Percentiles rank a stretch among this genome's conserved stretches.
Evolutionary conservation across 225 moss, liverwort and hornwort genomes (phyloP).

Genomic region (Bryoerythrophyllum caledonicum): DNA sequence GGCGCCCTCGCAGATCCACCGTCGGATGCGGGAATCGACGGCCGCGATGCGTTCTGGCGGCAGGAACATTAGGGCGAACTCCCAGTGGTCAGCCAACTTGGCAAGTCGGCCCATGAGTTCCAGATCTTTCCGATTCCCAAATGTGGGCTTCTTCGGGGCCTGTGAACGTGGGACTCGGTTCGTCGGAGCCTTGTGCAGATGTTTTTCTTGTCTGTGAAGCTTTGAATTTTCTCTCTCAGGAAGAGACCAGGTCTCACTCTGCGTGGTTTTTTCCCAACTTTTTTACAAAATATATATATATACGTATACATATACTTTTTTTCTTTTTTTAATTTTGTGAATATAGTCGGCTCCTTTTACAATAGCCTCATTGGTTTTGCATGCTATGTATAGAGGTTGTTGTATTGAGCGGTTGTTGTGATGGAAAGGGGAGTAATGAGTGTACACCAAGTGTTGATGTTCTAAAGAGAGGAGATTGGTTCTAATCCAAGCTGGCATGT

Average conservation of each 20-base stretch:
- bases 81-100: not conserved
- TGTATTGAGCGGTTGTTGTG: no score
- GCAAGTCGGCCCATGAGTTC: not conserved
- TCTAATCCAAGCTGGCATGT: no score
- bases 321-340: no score
- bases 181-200: not conserved
- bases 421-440: no score
- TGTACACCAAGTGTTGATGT: no score
- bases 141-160: not conserved
- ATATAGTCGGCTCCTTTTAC: no score
- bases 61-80: not conserved
- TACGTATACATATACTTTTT: no score
- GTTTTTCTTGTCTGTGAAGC: not conserved
- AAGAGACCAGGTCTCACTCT: not conserved
- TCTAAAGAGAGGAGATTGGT: no score
- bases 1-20: not conserved
- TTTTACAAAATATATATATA: no score
- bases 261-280: no score
- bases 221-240: constrained; percentile 1
- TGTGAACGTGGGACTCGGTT: not conserved
- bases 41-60: not conserved
- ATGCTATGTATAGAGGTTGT: no score
- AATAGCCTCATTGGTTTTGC: no score
- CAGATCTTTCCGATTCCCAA: not conserved
- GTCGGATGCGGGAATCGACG: not conserved